Percentiles rank a stretch among this genome's conserved stretches.
phyloP scores from a whole-genome alignment of 768 basidiomycete species.

The Suillus cothurnatus region DNA sequence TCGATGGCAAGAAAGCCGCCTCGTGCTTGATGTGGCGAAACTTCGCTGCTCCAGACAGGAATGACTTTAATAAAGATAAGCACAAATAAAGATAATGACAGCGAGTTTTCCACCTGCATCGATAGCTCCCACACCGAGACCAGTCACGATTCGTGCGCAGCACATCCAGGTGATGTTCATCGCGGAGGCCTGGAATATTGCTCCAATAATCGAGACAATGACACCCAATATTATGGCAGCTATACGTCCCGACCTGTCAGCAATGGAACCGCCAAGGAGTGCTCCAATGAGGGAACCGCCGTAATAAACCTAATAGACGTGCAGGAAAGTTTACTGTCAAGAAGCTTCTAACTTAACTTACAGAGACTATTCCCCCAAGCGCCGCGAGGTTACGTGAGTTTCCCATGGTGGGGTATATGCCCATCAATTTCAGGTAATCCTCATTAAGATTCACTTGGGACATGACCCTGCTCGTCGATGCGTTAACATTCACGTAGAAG shows the following conservation, averaged over 20 bases:
- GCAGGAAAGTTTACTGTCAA: background rate
- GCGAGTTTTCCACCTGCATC: slow-evolving; percentile 3
- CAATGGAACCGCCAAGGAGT: slow-evolving; percentile 6
- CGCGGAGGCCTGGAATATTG: slow-evolving; percentile 9
- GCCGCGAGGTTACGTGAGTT: slow-evolving; percentile 13
- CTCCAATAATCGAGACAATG: slow-evolving; percentile 8
- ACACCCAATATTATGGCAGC: slow-evolving; percentile 11
- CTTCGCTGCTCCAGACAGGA: slow-evolving; percentile 12
- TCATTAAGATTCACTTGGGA: slow-evolving; percentile 13
- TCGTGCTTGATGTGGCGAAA: slow-evolving; percentile 11
- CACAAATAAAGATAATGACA: background rate
- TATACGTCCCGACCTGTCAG: slow-evolving; percentile 11
- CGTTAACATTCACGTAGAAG: background rate
- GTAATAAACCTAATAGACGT: background rate
- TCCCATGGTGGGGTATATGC: slow-evolving; percentile 11
- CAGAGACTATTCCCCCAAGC: slow-evolving; percentile 14
- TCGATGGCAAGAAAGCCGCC: slow-evolving; percentile 11
- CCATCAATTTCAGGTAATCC: slow-evolving; percentile 9
- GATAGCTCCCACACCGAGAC: slow-evolving; percentile 10
- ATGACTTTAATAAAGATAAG: slow-evolving; percentile 4
- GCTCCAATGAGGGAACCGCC: slow-evolving; percentile 8
- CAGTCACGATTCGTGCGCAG: slow-evolving; percentile 11
- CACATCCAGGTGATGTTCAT: slow-evolving; percentile 15
- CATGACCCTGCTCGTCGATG: slow-evolving; percentile 5
- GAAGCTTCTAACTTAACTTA: slow-evolving; percentile 2